A percentile compares a stretch with the other conserved stretches of the same genome.
phyloP scores from a whole-genome alignment of 2,329 filamentous ascomycete genomes.

The Huntiella savannae region DNA sequence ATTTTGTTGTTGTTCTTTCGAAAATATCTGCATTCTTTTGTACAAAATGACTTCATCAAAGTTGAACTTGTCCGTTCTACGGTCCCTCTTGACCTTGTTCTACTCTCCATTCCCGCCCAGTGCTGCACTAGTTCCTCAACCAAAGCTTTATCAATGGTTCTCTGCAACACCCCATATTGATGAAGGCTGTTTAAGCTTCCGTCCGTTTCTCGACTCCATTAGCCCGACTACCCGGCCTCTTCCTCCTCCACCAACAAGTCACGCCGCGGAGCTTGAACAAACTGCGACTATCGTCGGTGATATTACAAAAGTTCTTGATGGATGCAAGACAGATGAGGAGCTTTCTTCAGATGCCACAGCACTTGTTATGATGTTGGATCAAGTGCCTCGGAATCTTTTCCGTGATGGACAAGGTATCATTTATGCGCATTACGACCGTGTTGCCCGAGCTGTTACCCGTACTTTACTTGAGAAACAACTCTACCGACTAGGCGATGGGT shows the following conservation, averaged over 20 bases:
- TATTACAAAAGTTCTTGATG: too few species aligned
- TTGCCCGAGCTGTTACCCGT: conserved; percentile 27
- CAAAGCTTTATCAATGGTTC: not conserved
- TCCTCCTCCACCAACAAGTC: conserved; percentile 5
- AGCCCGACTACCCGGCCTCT: not conserved
- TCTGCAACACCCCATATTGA: not conserved
- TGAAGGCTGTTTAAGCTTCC: not conserved
- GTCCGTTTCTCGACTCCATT: not conserved
- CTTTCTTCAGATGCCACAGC: too few species aligned
- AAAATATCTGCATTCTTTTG: too few species aligned
- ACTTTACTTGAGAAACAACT: conserved; percentile 9
- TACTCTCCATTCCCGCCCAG: not conserved
- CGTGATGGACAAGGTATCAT: conserved; percentile 28
- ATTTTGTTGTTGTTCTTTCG: too few species aligned
- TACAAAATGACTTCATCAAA: too few species aligned
- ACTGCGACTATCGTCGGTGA: too few species aligned
- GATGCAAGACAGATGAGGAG: too few species aligned
- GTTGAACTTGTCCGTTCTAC: too few species aligned
- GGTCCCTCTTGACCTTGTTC: too few species aligned
- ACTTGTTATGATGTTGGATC: conserved; percentile 39
- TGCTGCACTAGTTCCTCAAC: not conserved
- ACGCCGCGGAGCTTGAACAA: not conserved
- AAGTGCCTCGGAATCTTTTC: conserved; percentile 42
- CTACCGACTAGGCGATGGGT: conserved; percentile 15
- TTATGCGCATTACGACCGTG: conserved; percentile 36